phyloP scores from a whole-genome alignment of 1,139 yeast genomes.

The Suhomyces bolitotheri region DNA sequence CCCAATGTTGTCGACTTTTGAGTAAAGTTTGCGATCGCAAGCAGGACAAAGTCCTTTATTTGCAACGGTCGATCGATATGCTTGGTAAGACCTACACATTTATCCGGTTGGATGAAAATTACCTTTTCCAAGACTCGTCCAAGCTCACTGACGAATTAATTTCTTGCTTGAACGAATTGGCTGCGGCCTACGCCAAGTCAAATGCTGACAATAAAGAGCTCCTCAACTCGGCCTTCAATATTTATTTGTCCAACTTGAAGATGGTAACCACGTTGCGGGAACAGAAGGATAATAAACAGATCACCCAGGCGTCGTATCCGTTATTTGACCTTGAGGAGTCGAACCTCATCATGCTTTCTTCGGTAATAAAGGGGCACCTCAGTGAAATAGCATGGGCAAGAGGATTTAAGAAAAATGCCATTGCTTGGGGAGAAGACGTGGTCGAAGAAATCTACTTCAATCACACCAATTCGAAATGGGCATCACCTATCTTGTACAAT shows the following conservation, averaged over 20 bases:
- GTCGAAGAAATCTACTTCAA: slow-evolving; percentile 39
- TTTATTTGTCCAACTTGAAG: slow-evolving; percentile 41
- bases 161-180: slow-evolving; percentile 36
- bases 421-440: slow-evolving; percentile 64
- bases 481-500: slow-evolving; percentile 31
- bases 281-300: slow-evolving; percentile 20
- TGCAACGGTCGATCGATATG: slow-evolving; percentile 46
- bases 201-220: slow-evolving; percentile 13
- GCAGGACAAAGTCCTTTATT: slow-evolving; percentile 33
- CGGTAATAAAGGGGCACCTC: slow-evolving; percentile 55
- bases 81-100: slow-evolving; percentile 31
- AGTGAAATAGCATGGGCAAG: slow-evolving; percentile 68
- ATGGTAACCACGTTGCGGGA: slow-evolving; percentile 25
- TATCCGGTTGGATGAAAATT: slow-evolving; percentile 28
- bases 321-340: slow-evolving; percentile 38
- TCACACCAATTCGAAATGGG: slow-evolving; percentile 30
- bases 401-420: slow-evolving; percentile 53
- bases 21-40: slow-evolving; percentile 29
- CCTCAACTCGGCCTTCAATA: slow-evolving; percentile 32
- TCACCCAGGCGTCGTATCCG: slow-evolving; percentile 36
- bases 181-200: slow-evolving; percentile 32
- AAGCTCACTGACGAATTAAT: slow-evolving; percentile 43
- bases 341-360: slow-evolving; percentile 30
- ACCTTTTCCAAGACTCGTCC: slow-evolving; percentile 29
- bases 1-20: slow-evolving; percentile 44